Evolutionary conservation across 2,329 filamentous ascomycete genomes (phyloP).

Genomic region (Botrytis tulipae): DNA sequence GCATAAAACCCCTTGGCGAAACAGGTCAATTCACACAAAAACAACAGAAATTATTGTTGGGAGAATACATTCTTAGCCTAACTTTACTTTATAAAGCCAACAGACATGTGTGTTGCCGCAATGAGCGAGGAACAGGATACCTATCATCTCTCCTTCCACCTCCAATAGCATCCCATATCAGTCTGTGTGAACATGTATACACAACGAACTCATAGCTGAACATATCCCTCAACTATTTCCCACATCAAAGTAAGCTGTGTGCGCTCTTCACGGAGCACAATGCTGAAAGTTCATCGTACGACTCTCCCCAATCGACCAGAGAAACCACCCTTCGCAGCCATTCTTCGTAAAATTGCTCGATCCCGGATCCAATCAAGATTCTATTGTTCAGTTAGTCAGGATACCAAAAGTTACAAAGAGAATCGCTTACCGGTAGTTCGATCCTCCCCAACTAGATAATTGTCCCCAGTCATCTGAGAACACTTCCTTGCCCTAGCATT

Average conservation of each 20-base stretch:
- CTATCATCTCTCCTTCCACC: not conserved
- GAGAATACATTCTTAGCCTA: not conserved
- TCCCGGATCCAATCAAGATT: not conserved
- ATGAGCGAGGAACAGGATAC: not conserved
- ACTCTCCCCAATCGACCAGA: not conserved
- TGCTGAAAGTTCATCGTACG: not conserved
- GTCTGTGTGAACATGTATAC: not conserved
- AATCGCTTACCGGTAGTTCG: not conserved
- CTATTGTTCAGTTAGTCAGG: not conserved
- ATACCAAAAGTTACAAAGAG: not conserved
- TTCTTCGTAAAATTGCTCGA: not conserved
- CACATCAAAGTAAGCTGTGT: not conserved
- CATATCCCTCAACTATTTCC: not conserved
- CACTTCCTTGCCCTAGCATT: not conserved
- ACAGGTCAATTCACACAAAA: not conserved
- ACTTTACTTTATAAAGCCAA: not conserved
- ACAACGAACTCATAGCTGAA: not conserved
- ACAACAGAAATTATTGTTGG: not conserved
- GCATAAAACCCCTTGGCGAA: too few species aligned
- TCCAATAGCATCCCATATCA: not conserved
- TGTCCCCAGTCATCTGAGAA: rapidly evolving
- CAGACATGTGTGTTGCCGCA: not conserved
- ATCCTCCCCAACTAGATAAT: not conserved
- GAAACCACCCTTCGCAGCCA: not conserved
- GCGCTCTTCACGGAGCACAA: not conserved